Percentiles rank a stretch among this genome's conserved stretches.
phyloP scores from a whole-genome alignment of 345 rosid genomes.

The Murraya paniculata region DNA sequence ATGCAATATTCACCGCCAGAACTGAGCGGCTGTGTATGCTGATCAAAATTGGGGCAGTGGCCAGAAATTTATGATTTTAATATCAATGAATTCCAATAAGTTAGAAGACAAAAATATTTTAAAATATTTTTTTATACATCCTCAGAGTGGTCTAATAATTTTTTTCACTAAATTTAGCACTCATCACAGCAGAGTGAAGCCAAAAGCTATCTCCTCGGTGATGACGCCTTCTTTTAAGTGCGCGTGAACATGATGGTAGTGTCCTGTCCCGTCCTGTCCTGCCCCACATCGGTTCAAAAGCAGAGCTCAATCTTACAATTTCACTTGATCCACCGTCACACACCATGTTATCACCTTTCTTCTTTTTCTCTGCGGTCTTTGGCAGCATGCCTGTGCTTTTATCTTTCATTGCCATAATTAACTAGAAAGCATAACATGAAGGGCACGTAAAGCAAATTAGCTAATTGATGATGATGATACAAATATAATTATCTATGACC shows the following conservation, averaged over 20 bases:
- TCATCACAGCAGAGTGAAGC: neutral
- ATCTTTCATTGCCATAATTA: neutral
- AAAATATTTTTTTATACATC: too few relatives aligned
- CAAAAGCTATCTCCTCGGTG: neutral
- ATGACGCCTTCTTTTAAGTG: conserved; percentile 3
- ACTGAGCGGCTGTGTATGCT: too few relatives aligned
- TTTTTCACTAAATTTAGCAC: neutral
- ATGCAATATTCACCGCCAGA: too few relatives aligned
- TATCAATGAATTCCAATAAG: too few relatives aligned
- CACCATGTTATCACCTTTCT: neutral
- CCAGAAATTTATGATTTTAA: too few relatives aligned
- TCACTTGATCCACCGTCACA: neutral
- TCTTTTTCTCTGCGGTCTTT: neutral
- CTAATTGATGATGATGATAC: neutral
- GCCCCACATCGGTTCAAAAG: neutral
- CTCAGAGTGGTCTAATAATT: neutral
- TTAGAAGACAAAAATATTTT: too few relatives aligned
- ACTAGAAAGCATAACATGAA: neutral
- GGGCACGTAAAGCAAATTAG: neutral
- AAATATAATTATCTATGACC: neutral
- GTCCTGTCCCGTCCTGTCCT: too few relatives aligned
- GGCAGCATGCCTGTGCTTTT: neutral
- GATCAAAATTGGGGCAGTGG: too few relatives aligned
- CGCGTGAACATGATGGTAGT: neutral
- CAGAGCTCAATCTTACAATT: neutral